Evolutionary conservation across 441 rosid species (phyloP), one percentile per base, ranked within the genome.

Genomic region (Euphorbia celastroides): DNA sequence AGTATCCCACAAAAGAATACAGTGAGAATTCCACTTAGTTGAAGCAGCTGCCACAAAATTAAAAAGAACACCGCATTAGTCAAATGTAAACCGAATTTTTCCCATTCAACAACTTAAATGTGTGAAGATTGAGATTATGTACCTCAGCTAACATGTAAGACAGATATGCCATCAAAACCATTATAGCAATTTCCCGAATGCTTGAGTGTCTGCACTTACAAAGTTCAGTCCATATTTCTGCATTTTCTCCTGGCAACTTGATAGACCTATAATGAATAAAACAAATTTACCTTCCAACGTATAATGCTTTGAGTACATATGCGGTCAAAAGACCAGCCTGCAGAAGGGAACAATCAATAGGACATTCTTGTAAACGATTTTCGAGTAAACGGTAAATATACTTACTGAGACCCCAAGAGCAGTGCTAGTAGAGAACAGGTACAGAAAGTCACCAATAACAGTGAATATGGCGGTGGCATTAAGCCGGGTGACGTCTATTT

Each of bases 131-230:
- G 60, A 62, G 3, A 51, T 60, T 4, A 3, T 0, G 78, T 82
- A 90, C 93, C 97, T 93, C 96, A n/a, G 98, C 97, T 66, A 86
- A 80, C 81, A 84, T 81, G 77, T 88, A 88, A 57, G 96, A 93
- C 54, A 93, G 84, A 75, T 93, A 90, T 0, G 98, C 92, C 98
- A 90, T 87, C 64, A 90, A 75, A 58, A 82, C 83, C 96, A 90
- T 87, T 38, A 86, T 67, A 22, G 90, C 81, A 36, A 88, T 80
- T 74, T 90, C 97, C 0, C 97, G 86, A 48, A 83, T 78, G 38
- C 88, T 88, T 26, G 97, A 90, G 72, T 86, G 98, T 64, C 97
- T 88, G 84, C 25, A 41, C 22, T 50, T 36, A 5, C 31, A 82
- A 56, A 66, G 28, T 60, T 48, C 27, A 48, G 23, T 26, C 60